phyloP scores from a whole-genome alignment of 2,329 filamentous ascomycete species.

The Arthrobotrys pseudoclavata region DNA sequence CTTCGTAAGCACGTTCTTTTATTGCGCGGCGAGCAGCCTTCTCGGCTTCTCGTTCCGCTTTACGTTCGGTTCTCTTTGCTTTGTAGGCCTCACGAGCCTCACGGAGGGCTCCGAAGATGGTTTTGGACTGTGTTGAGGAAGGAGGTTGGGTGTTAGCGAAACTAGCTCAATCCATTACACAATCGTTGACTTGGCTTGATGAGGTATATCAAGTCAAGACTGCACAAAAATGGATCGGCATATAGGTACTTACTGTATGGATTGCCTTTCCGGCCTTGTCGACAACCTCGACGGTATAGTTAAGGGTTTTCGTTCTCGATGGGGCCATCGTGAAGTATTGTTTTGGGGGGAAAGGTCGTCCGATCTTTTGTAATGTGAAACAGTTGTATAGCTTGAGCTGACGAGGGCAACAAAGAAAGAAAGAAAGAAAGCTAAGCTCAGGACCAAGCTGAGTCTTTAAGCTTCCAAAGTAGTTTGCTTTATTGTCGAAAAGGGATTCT shows the following conservation, averaged over 20 bases:
- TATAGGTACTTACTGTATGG: slow-evolving; percentile 61
- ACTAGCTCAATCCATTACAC: slow-evolving; percentile 5
- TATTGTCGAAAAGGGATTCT: slow-evolving; percentile 6
- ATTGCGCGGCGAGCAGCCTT: slow-evolving; percentile 56
- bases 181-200: slow-evolving; percentile 16
- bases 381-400: slow-evolving; percentile 8
- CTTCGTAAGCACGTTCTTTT: slow-evolving; percentile 61
- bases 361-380: slow-evolving; percentile 38
- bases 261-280: slow-evolving; percentile 62
- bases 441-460: slow-evolving; percentile 35
- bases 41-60: slow-evolving; percentile 59
- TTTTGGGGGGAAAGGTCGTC: slow-evolving; percentile 28
- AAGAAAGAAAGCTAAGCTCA: slow-evolving; percentile 30
- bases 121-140: slow-evolving; percentile 60
- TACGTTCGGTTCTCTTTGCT: slow-evolving; percentile 62
- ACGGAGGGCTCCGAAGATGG: slow-evolving; percentile 62
- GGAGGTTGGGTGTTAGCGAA: slow-evolving; percentile 24
- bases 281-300: slow-evolving; percentile 61
- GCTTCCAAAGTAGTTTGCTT: slow-evolving; percentile 20
- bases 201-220: not conserved
- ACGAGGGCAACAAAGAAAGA: slow-evolving; percentile 3
- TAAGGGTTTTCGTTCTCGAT: slow-evolving; percentile 48
- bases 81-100: slow-evolving; percentile 63
- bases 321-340: slow-evolving; percentile 15
- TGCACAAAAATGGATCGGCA: slow-evolving; percentile 1